Conservation (phyloP, 208 protist genomes). For the Leishmania mexicana region DNA sequence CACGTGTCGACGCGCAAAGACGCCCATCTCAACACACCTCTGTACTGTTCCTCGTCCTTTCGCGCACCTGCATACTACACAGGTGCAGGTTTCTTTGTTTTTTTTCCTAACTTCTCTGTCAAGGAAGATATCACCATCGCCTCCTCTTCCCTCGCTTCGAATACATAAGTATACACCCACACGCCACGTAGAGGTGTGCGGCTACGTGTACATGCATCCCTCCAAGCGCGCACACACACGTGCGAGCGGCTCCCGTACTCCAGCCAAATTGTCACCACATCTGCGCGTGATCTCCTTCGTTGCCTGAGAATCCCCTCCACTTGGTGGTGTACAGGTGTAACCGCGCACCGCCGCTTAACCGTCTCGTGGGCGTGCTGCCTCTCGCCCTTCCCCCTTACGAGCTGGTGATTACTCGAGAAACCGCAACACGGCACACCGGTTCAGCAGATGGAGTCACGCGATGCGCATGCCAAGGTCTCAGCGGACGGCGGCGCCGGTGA, state of each 20-base stretch:
- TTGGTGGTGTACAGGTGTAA: neutral
- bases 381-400: neutral
- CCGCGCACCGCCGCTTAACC: neutral
- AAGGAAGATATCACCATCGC: neutral
- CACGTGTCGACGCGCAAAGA: neutral
- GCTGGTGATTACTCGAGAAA: neutral
- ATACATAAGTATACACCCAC: neutral
- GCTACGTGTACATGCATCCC: neutral
- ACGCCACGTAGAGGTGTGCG: neutral
- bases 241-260: neutral
- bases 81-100: neutral
- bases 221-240: neutral
- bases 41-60: neutral
- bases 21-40: neutral
- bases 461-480: neutral
- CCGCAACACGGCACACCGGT: neutral
- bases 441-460: conserved; percentile 1
- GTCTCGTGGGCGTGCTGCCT: neutral
- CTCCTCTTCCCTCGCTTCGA: neutral
- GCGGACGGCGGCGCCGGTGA: neutral
- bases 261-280: neutral
- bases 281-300: neutral
- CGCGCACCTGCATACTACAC: neutral
- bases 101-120: neutral
- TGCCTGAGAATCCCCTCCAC: neutral